Evolutionary conservation across 2,329 filamentous ascomycete species (phyloP).

Genomic region (Neoscytalidium dimidiatum): DNA sequence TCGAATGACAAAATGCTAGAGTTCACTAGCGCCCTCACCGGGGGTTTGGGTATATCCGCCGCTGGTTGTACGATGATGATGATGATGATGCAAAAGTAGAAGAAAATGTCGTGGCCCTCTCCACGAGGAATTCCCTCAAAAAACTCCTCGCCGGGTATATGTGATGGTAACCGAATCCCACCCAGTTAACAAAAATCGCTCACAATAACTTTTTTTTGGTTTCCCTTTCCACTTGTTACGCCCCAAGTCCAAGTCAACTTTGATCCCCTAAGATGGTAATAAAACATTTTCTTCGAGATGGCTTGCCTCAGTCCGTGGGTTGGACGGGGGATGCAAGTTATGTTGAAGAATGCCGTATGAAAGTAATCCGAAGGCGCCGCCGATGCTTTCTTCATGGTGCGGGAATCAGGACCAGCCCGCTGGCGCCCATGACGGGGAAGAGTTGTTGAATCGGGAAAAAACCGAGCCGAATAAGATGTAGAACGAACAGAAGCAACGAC

Average conservation of each 20-base stretch:
- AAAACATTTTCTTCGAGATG: background rate
- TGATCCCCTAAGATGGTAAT: background rate
- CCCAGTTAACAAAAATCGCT: constrained; percentile 9
- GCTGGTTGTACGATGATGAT: constrained; percentile 30
- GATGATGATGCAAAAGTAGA: constrained; percentile 17
- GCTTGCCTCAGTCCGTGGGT: background rate
- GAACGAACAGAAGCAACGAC: background rate
- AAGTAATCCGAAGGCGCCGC: constrained; percentile 1
- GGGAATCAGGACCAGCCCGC: constrained; percentile 20
- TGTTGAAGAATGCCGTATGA: constrained; percentile 4
- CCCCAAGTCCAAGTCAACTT: background rate
- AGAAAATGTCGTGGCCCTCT: constrained; percentile 29
- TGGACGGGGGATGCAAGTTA: background rate
- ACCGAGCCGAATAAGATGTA: background rate
- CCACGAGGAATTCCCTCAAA: constrained; percentile 26
- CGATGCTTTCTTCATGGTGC: constrained; percentile 7
- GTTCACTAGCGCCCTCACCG: constrained; percentile 32
- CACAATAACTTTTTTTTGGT: constrained; percentile 14
- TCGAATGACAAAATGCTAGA: constrained; percentile 10
- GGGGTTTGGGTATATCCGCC: constrained; percentile 38
- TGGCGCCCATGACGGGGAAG: constrained; percentile 1
- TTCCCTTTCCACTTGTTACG: background rate
- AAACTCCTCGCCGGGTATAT: constrained; percentile 38
- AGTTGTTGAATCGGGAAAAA: background rate
- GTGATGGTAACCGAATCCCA: background rate